These are phyloP conservation scores for Laguncularia racemosa DNA, from an alignment of 345 rosid species.

Conservation along the genomic window DNA sequence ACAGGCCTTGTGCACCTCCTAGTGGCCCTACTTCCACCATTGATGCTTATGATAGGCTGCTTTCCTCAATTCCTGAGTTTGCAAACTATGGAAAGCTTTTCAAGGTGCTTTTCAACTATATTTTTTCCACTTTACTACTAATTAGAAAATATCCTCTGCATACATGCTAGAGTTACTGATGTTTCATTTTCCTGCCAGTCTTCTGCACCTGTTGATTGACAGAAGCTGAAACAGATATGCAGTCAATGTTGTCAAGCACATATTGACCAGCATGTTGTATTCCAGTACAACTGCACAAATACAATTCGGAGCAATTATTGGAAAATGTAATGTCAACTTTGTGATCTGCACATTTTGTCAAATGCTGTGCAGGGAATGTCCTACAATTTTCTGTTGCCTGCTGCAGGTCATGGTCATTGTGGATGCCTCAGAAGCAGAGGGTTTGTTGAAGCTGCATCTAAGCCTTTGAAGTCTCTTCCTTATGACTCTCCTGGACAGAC, in stretches of 20 bases:
- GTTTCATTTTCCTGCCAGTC: slow-evolving; percentile 46
- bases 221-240: slow-evolving; percentile 96
- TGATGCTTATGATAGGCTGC: slow-evolving; percentile 75
- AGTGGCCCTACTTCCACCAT: slow-evolving; percentile 54
- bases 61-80: slow-evolving; percentile 80
- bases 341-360: neutral
- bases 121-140: too few relatives aligned
- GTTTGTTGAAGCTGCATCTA: slow-evolving; percentile 54
- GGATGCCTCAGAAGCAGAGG: slow-evolving; percentile 91
- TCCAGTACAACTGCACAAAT: slow-evolving; percentile 97
- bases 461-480: slow-evolving; percentile 76
- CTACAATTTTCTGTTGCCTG: slow-evolving; percentile 10
- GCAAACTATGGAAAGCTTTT: slow-evolving; percentile 75
- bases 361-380: slow-evolving; percentile 10
- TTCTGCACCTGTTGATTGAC: slow-evolving; percentile 82
- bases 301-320: slow-evolving; percentile 86
- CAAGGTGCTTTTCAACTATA: slow-evolving; percentile 44
- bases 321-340: slow-evolving; percentile 57
- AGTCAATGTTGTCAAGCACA: slow-evolving; percentile 90
- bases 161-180: slow-evolving; percentile 8
- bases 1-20: slow-evolving; percentile 68
- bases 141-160: neutral
- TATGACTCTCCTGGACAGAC: slow-evolving; percentile 89
- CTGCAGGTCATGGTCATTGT: slow-evolving; percentile 76
- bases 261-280: slow-evolving; percentile 68